Evolutionary conservation across 139 green algal genomes (phyloP).

Genomic region (Asterochloris sp.): DNA sequence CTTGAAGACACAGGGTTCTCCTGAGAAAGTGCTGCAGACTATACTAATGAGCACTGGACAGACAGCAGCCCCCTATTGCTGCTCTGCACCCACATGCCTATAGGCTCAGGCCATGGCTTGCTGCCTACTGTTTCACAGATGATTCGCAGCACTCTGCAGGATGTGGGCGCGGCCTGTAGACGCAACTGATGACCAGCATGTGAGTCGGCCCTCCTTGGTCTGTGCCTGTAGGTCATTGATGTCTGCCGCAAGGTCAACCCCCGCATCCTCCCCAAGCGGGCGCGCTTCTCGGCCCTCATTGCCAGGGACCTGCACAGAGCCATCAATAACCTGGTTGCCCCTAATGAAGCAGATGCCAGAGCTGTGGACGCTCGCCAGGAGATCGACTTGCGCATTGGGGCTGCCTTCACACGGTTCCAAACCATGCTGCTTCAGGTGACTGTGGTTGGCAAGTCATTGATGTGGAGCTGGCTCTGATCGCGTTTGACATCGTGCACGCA

Average conservation of each 20-base stretch:
- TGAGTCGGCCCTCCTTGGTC: too few species aligned
- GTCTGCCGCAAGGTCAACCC: constrained; percentile 74
- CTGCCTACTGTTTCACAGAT: too few species aligned
- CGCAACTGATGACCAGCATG: too few species aligned
- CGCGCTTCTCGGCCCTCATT: constrained; percentile 87
- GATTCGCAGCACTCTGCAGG: too few species aligned
- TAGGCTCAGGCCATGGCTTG: background rate
- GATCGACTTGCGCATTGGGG: constrained; percentile 94
- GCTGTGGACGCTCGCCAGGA: constrained; percentile 93
- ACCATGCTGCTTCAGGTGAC: constrained; percentile 86
- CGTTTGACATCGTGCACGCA: too few species aligned
- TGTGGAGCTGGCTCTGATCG: background rate
- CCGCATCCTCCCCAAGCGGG: constrained; percentile 66
- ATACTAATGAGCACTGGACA: background rate
- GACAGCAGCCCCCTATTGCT: background rate
- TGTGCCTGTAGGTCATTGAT: constrained; percentile 60
- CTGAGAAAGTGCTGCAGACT: background rate
- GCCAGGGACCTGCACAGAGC: constrained; percentile 59
- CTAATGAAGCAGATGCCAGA: constrained; percentile 73
- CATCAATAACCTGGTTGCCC: constrained; percentile 52
- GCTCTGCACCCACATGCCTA: background rate
- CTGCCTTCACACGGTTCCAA: constrained; percentile 95
- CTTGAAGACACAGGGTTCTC: too few species aligned
- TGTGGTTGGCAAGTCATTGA: background rate
- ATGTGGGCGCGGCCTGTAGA: too few species aligned